Base-by-base conservation (phyloP, 768 basidiomycete genomes). In the Ramaria rubella region DNA sequence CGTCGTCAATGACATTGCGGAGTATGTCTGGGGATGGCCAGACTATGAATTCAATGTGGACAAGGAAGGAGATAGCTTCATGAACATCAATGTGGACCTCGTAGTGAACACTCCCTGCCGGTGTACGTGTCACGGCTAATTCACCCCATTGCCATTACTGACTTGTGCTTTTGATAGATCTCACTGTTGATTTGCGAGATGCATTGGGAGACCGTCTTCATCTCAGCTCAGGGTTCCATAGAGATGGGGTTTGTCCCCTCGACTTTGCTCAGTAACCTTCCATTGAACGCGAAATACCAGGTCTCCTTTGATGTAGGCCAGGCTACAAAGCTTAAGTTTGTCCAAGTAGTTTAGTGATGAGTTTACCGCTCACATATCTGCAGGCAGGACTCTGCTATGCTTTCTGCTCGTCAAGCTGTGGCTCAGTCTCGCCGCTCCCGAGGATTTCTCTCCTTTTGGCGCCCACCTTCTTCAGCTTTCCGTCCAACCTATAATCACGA, bases 1-100 rank as follows among this genome's bases (percentile, higher is more conserved):
- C 19, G 79, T 94, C 55, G 77, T 92, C 59, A 94, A 95, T 63
- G 94, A 98, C 65, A 70, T 94, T 42, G 85, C 84, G 49, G 94
- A 97, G 67, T 98, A 82, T 65, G 72, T 98, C 31, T 98, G 90
- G 81, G 95, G 95, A 43, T 94, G 93, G 81, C 87, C 90, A 6
- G 87, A 90, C 66, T 85, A 86, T 63, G 84, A 87, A 65, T 99
- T 97, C 70, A 85, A 82, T 61, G 86, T 99, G 51, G 94, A 97
- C 66, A 70, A 70, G 30, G 77, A 80, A 55, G 71, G 76, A 33
- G 70, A 70, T 11, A 81, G 78, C 59, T 83, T 75, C 52, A 74
- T 99, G 76, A 81, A 83, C 62, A 76, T 99, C 61, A 97, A 99
- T 69, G 79, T 98, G 53, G 95, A 99, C 72, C 71, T 97, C 73